phyloP scores from a whole-genome alignment of 140 eudicot species.

The Senecio squalidus region DNA sequence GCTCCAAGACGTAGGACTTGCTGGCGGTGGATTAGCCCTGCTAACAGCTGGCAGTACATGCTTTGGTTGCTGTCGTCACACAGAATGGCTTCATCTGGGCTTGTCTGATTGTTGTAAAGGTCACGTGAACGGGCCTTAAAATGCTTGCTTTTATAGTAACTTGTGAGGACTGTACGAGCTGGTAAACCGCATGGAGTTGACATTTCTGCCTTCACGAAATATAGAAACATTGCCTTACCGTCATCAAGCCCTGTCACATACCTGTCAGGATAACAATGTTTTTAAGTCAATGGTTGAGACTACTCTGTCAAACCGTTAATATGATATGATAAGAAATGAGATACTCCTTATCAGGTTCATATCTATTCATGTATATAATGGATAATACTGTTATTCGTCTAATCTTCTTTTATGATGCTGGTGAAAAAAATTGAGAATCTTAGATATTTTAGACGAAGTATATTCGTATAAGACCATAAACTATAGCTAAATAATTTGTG shows the following conservation, averaged over 20 bases:
- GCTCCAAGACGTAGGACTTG: slow-evolving; percentile 86
- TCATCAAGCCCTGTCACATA: slow-evolving; percentile 59
- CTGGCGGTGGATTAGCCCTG: slow-evolving; percentile 68
- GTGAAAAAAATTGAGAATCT: background rate
- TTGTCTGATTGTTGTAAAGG: slow-evolving; percentile 52
- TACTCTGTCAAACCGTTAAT: background rate
- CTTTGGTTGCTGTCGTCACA: slow-evolving; percentile 77
- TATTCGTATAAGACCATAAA: background rate
- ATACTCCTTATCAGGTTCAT: background rate
- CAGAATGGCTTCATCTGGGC: slow-evolving; percentile 70
- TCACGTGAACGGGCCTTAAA: slow-evolving; percentile 54
- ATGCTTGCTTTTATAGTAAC: slow-evolving; percentile 81
- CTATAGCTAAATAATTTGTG: background rate
- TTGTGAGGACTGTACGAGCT: slow-evolving; percentile 62
- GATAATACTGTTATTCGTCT: background rate
- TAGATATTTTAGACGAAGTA: background rate
- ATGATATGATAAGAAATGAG: background rate
- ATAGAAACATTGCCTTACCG: slow-evolving; percentile 79
- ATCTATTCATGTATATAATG: background rate
- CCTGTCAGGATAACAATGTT: slow-evolving; percentile 26
- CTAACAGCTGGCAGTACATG: slow-evolving; percentile 85
- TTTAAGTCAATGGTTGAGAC: slow-evolving; percentile 4
- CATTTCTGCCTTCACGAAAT: slow-evolving; percentile 77
- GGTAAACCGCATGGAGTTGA: slow-evolving; percentile 76
- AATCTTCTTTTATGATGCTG: background rate